Percentiles rank a stretch among this genome's conserved stretches.
Evolutionary conservation across 331 rosid species (phyloP).

Genomic region (Prunus yedoensis): DNA sequence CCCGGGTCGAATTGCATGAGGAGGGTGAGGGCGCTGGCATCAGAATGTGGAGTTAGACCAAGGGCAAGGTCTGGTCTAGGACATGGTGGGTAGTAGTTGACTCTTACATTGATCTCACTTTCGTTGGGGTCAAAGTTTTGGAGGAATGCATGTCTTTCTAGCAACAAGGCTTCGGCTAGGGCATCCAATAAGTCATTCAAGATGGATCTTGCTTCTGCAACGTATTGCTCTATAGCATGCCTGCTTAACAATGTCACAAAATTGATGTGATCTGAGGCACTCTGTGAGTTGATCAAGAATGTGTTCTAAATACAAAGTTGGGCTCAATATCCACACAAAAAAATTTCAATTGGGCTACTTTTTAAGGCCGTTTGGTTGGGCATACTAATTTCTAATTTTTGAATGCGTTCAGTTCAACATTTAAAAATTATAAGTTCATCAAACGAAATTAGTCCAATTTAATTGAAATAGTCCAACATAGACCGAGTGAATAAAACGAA

Average conservation of each 20-base stretch:
- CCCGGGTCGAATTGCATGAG: neutral
- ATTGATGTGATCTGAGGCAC: neutral
- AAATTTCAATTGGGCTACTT: too few relatives aligned
- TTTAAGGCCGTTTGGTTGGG: too few relatives aligned
- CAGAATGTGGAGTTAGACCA: conserved; percentile 10
- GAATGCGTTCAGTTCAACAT: too few relatives aligned
- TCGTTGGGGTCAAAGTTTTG: conserved; percentile 5
- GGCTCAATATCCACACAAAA: too few relatives aligned
- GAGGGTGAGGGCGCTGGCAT: conserved; percentile 20
- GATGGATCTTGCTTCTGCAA: conserved; percentile 8
- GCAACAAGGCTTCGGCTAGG: conserved; percentile 3
- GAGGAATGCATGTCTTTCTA: conserved; percentile 16
- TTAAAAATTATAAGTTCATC: too few relatives aligned
- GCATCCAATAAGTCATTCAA: conserved; percentile 1
- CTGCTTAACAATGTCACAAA: neutral
- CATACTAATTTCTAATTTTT: too few relatives aligned
- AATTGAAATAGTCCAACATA: too few relatives aligned
- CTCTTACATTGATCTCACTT: conserved; percentile 17
- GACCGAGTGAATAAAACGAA: too few relatives aligned
- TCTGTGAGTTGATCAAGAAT: neutral
- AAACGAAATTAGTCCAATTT: too few relatives aligned
- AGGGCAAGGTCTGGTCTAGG: conserved; percentile 9
- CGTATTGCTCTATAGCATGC: conserved; percentile 19
- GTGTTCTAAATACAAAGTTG: neutral
- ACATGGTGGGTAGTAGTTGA: conserved; percentile 20